Percentiles rank a stretch among this genome's conserved stretches.
Conservation (phyloP, 169 alveolate genomes). For the Eimeria praecox region DNA sequence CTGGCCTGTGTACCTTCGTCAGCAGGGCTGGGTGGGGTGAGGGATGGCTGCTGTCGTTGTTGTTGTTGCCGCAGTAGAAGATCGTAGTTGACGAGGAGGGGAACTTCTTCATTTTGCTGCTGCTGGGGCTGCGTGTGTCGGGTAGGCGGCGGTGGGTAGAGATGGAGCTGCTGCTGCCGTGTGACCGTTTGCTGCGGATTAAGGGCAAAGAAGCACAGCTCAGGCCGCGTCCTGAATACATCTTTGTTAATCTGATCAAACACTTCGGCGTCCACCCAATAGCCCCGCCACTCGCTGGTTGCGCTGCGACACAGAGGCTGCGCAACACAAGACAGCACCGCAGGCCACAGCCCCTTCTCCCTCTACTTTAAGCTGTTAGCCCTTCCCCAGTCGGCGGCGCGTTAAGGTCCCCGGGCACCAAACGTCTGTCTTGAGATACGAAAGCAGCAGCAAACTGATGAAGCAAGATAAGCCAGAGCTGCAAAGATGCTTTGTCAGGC, state of each 20-base stretch:
- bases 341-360: not conserved
- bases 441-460: not conserved
- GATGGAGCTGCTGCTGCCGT: slow-evolving; percentile 76
- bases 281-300: slow-evolving; percentile 82
- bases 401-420: not conserved
- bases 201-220: slow-evolving; percentile 77
- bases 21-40: not conserved
- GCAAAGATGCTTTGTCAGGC: not conserved
- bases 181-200: slow-evolving; percentile 45
- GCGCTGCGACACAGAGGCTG: slow-evolving; percentile 80
- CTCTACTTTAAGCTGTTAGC: not conserved
- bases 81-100: slow-evolving; percentile 57
- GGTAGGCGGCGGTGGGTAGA: slow-evolving; percentile 50
- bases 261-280: slow-evolving; percentile 82
- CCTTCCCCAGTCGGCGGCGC: not conserved
- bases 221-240: slow-evolving; percentile 84
- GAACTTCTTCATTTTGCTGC: not conserved
- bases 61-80: slow-evolving; percentile 53
- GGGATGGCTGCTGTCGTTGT: slow-evolving; percentile 17
- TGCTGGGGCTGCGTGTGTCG: slow-evolving; percentile 36
- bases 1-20: not conserved
- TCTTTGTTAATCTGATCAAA: slow-evolving; percentile 84
- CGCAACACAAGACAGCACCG: not conserved
- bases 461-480: not conserved
- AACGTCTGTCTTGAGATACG: not conserved